Conservation (phyloP, 306 rosid genomes). For the Cucumis hystrix region DNA sequence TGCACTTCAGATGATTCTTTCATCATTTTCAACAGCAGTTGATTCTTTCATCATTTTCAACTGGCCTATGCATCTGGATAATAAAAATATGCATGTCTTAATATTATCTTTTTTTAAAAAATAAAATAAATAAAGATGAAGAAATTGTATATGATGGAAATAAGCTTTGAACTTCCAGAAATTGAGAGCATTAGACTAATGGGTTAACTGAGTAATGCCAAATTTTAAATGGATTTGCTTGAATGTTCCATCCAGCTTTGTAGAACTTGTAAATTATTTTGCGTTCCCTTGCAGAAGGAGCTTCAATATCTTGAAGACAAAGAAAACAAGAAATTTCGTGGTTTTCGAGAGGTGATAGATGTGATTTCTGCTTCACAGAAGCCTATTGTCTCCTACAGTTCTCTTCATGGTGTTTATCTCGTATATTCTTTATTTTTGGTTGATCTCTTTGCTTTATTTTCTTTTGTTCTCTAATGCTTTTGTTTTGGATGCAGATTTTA, state of each 20-base stretch:
- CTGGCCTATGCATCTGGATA: background rate
- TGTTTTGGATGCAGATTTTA: slow-evolving; percentile 50
- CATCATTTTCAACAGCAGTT: no score
- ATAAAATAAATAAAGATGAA: background rate
- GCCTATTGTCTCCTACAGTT: slow-evolving; percentile 82
- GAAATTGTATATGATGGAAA: background rate
- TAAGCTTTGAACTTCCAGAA: background rate
- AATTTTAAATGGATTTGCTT: background rate
- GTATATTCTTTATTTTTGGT: slow-evolving; percentile 16
- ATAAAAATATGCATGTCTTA: background rate
- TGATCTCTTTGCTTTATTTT: slow-evolving; percentile 8
- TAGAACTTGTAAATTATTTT: slow-evolving; percentile 3
- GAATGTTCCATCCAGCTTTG: background rate
- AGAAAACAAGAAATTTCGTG: slow-evolving; percentile 54
- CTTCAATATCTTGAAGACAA: slow-evolving; percentile 42
- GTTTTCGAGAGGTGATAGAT: slow-evolving; percentile 96
- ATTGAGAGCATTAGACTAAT: background rate
- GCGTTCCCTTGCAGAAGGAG: slow-evolving; percentile 34
- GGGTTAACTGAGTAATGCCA: background rate
- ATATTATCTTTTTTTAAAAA: background rate
- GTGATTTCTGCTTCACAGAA: slow-evolving; percentile 93
- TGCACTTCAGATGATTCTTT: background rate
- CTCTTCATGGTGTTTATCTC: slow-evolving; percentile 71
- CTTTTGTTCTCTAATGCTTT: slow-evolving; percentile 2
- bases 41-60: background rate